Conservation (phyloP, 129 eudicot genomes). For the Lactuca saligna region DNA sequence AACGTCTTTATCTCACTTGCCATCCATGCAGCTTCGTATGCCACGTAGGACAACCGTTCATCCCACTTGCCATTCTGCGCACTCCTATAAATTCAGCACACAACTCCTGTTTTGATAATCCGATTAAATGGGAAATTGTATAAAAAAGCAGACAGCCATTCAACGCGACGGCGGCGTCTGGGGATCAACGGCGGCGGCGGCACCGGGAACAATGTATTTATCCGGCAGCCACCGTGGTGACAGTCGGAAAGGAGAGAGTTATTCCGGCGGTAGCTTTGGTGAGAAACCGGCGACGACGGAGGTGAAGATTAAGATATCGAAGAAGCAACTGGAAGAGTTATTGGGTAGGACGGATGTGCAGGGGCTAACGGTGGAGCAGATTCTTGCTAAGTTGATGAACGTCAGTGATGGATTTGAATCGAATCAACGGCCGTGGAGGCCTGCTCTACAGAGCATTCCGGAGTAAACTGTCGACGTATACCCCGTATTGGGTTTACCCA, state of each 20-base stretch:
- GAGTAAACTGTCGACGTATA: slow-evolving; percentile 12
- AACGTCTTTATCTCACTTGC: neutral
- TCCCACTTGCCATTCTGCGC: slow-evolving; percentile 25
- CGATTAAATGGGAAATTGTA: slow-evolving; percentile 47
- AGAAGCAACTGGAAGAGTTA: slow-evolving; percentile 50
- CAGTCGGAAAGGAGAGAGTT: neutral
- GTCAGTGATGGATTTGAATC: slow-evolving; percentile 34
- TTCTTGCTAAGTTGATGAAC: slow-evolving; percentile 36
- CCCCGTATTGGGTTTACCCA: slow-evolving; percentile 2
- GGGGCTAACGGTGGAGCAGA: slow-evolving; percentile 39
- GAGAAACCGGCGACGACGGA: slow-evolving; percentile 26
- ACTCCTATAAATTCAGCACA: slow-evolving; percentile 14
- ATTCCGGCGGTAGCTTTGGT: neutral
- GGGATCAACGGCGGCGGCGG: slow-evolving; percentile 4
- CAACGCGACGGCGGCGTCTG: slow-evolving; percentile 29
- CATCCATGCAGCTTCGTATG: slow-evolving; percentile 13
- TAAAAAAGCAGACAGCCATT: slow-evolving; percentile 33
- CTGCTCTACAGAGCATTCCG: slow-evolving; percentile 50
- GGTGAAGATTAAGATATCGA: slow-evolving; percentile 56
- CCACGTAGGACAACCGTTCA: slow-evolving; percentile 12
- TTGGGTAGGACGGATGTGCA: slow-evolving; percentile 37
- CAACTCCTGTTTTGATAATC: slow-evolving; percentile 7
- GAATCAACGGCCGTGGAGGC: slow-evolving; percentile 49
- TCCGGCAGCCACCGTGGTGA: neutral
- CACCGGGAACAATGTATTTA: neutral